These are phyloP conservation scores for Conringia planisiliqua DNA, from an alignment of 345 rosid genomes.

Conservation along the genomic window DNA sequence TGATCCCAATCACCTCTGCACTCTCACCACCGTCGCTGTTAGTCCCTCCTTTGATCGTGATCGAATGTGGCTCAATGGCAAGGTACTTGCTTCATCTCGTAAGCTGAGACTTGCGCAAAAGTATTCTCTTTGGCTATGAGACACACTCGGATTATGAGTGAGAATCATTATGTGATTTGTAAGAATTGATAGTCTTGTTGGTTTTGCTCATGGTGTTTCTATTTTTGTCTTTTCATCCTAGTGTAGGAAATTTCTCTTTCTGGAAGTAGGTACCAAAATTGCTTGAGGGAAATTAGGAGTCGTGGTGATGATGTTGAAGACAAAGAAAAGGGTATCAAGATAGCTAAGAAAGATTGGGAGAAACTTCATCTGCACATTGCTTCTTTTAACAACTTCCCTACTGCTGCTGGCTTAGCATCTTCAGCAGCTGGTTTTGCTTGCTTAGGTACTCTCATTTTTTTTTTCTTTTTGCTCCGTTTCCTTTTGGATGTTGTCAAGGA, in stretches of 20 bases:
- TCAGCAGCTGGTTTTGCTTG: constrained; percentile 98
- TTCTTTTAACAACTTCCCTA: constrained; percentile 87
- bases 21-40: constrained; percentile 90
- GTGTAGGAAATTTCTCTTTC: constrained; percentile 88
- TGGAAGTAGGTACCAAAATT: constrained; percentile 81
- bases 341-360: constrained; percentile 77
- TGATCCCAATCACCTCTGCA: constrained; percentile 83
- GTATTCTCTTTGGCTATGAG: neutral
- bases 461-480: neutral
- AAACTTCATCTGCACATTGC: constrained; percentile 77
- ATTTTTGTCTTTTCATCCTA: constrained; percentile 23
- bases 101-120: neutral
- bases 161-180: neutral
- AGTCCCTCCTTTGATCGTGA: constrained; percentile 79
- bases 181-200: neutral
- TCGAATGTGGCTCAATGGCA: constrained; percentile 98
- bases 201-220: neutral
- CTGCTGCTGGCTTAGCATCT: constrained; percentile 98
- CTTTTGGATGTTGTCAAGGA: neutral
- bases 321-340: constrained; percentile 68
- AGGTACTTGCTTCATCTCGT: constrained; percentile 41
- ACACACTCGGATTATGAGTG: neutral
- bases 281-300: constrained; percentile 77
- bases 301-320: constrained; percentile 74
- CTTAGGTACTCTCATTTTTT: constrained; percentile 48